These are phyloP conservation scores for Sporormia fimetaria DNA, from an alignment of 495 filamentous ascomycete species.

Conservation along the genomic window DNA sequence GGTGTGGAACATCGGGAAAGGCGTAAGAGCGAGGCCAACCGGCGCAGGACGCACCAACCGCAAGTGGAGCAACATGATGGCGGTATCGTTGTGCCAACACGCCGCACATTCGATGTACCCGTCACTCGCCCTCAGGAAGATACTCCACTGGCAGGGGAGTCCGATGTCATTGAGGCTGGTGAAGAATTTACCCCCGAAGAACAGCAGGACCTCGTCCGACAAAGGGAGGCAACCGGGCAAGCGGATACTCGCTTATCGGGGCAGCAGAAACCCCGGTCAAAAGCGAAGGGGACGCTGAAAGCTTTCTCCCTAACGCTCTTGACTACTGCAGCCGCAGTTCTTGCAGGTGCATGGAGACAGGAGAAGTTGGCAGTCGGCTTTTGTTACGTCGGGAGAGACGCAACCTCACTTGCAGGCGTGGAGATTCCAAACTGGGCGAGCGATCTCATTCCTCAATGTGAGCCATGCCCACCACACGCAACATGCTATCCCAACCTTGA, in stretches of 20 bases:
- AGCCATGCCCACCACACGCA: constrained; percentile 84
- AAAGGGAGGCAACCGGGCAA: constrained; percentile 40
- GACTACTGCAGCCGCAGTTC: constrained; percentile 51
- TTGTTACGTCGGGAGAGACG: constrained; percentile 69
- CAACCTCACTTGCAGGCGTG: constrained; percentile 29
- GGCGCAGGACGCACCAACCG: constrained; percentile 34
- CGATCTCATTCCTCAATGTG: constrained; percentile 66
- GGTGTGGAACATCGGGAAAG: constrained; percentile 28
- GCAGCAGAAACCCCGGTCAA: constrained; percentile 15
- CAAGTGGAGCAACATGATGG: constrained; percentile 27
- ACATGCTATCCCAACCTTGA: constrained; percentile 71
- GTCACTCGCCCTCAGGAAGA: constrained; percentile 30
- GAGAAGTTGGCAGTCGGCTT: constrained; percentile 93
- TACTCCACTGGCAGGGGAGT: constrained; percentile 39
- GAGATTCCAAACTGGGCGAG: constrained; percentile 45
- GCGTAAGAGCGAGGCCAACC: constrained; percentile 39
- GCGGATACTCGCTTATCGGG: constrained; percentile 29
- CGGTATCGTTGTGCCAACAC: constrained; percentile 34
- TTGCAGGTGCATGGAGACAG: constrained; percentile 75
- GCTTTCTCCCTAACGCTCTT: constrained; percentile 43
- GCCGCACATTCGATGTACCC: constrained; percentile 36
- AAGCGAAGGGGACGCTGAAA: constrained; percentile 28
- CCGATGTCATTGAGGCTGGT: constrained; percentile 37
- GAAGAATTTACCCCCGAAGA: constrained; percentile 94
- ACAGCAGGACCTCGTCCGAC: constrained; percentile 60